These are phyloP conservation scores for Candida tunisiensis DNA, from an alignment of 1,139 yeast genomes.

Conservation along the genomic window DNA sequence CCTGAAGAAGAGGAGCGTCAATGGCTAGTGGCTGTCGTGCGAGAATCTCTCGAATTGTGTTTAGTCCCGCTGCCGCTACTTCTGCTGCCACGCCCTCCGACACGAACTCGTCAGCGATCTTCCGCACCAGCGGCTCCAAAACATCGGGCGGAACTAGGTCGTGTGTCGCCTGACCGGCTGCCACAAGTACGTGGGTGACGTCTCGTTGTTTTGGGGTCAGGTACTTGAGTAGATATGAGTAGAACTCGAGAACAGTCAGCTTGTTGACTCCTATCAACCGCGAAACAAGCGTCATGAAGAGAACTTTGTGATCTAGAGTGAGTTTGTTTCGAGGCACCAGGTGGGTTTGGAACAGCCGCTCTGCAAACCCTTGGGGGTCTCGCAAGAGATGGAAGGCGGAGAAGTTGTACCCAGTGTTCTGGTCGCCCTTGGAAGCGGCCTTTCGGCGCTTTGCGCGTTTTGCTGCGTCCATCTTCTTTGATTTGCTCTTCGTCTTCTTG, in stretches of 20 bases:
- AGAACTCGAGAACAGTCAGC: conserved; percentile 73
- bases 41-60: conserved; percentile 83
- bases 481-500: conserved; percentile 67
- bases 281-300: conserved; percentile 73
- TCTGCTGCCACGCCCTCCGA: conserved; percentile 97
- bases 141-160: conserved; percentile 95
- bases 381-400: conserved; percentile 85
- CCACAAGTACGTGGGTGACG: conserved; percentile 93
- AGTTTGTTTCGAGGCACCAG: conserved; percentile 41
- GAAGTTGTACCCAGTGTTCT: conserved; percentile 68
- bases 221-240: conserved; percentile 75
- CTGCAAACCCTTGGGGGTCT: conserved; percentile 98
- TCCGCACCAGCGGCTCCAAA: conserved; percentile 60
- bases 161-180: conserved; percentile 91
- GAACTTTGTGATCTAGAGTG: conserved; percentile 75
- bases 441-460: conserved; percentile 52
- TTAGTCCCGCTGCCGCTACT: conserved; percentile 95
- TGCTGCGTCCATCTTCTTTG: conserved; percentile 61
- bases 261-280: conserved; percentile 90
- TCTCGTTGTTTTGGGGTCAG: conserved; percentile 87
- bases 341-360: conserved; percentile 55
- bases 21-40: conserved; percentile 90
- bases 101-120: conserved; percentile 93
- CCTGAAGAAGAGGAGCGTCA: conserved; percentile 73
- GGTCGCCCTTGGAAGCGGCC: conserved; percentile 21